Conservation (phyloP, 306 rosid genomes). For the Castanea sativa region DNA sequence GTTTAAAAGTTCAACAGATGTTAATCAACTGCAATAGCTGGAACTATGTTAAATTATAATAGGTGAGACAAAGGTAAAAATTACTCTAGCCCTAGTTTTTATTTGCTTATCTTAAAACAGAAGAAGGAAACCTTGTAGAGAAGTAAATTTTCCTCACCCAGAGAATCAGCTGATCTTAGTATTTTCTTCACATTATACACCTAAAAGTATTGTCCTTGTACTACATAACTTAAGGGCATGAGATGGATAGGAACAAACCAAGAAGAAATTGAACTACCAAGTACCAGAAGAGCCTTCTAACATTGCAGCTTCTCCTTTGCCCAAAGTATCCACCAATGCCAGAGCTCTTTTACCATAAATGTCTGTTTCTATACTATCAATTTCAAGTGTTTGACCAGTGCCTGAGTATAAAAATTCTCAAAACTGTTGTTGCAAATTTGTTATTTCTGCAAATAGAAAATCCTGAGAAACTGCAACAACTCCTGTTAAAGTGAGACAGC, state of each 20-base stretch:
- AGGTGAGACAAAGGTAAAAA: neutral
- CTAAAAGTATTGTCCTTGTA: neutral
- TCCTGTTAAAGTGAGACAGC: too few relatives aligned
- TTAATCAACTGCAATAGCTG: neutral
- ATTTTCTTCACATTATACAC: neutral
- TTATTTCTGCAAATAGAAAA: too few relatives aligned
- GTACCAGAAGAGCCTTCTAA: too few relatives aligned
- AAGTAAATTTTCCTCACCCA: neutral
- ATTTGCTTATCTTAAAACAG: neutral
- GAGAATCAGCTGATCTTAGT: neutral
- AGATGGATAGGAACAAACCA: neutral
- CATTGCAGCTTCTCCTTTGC: too few relatives aligned
- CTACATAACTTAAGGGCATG: neutral
- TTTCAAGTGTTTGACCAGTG: too few relatives aligned
- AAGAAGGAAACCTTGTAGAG: neutral
- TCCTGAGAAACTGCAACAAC: too few relatives aligned
- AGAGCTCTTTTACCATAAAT: too few relatives aligned
- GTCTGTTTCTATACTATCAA: too few relatives aligned
- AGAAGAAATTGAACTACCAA: neutral
- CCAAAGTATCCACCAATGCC: neutral
- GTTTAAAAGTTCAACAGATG: neutral
- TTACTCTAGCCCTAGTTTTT: neutral
- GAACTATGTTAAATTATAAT: neutral
- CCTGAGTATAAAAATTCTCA: too few relatives aligned
- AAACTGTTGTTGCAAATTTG: too few relatives aligned